Evolutionary conservation across 441 rosid species (phyloP).

Genomic region (Syzygium malaccense): DNA sequence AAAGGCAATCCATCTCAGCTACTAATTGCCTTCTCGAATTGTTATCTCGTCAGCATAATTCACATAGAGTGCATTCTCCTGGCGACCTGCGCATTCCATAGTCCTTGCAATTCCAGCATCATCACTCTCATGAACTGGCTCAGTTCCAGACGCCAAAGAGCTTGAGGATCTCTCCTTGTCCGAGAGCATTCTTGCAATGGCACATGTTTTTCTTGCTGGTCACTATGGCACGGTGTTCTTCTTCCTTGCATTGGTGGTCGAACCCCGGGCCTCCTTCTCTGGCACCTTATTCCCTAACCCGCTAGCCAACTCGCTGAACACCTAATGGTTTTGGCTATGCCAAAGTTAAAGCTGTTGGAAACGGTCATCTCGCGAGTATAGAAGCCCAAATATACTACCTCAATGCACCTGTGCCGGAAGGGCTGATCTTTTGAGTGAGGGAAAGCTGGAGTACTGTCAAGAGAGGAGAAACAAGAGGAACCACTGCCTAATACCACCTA

Average conservation of each 20-base stretch:
- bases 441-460: neutral
- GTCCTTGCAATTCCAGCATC: neutral
- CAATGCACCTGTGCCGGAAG: neutral
- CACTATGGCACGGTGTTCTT: neutral
- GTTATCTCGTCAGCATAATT: neutral
- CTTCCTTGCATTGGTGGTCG: neutral
- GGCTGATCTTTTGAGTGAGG: neutral
- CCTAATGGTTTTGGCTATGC: neutral
- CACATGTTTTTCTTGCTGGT: neutral
- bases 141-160: neutral
- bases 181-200: neutral
- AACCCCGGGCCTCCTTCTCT: neutral
- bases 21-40: neutral
- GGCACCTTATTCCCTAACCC: neutral
- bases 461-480: neutral
- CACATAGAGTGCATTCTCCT: neutral
- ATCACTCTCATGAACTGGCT: neutral
- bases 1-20: neutral
- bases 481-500: neutral
- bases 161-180: neutral
- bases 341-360: neutral
- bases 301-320: neutral
- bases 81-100: neutral
- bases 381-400: neutral
- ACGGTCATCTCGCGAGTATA: neutral